Conservation (phyloP, 495 filamentous ascomycete genomes). For the Sabuloglossum arenarium region DNA sequence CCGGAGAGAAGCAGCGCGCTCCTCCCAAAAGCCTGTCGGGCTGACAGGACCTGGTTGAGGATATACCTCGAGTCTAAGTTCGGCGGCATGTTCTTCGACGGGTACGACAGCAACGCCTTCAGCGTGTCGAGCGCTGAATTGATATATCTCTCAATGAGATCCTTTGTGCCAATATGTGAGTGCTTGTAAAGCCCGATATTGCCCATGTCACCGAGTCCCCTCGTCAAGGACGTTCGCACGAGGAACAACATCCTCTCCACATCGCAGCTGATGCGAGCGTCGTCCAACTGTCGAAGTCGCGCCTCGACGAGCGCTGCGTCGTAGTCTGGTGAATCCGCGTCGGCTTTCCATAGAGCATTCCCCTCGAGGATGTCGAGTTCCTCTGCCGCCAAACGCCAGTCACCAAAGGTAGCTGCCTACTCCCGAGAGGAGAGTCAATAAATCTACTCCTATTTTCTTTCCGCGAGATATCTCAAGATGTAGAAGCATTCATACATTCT, state of each 20-base stretch:
- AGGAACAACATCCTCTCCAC: conserved; percentile 57
- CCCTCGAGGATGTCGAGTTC: conserved; percentile 66
- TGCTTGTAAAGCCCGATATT: conserved; percentile 66
- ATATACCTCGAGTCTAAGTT: conserved; percentile 42
- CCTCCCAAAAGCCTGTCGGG: conserved; percentile 72
- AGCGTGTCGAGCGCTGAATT: conserved; percentile 55
- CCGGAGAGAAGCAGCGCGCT: conserved; percentile 76
- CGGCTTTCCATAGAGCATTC: conserved; percentile 61
- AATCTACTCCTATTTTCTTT: not conserved
- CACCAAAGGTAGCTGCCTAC: conserved; percentile 16
- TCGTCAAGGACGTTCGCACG: conserved; percentile 59
- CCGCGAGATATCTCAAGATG: not conserved
- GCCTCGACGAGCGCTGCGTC: conserved; percentile 41
- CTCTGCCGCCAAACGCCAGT: conserved; percentile 32
- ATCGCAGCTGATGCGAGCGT: conserved; percentile 55
- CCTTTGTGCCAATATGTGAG: conserved; percentile 70
- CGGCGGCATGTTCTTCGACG: conserved; percentile 27
- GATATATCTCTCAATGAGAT: conserved; percentile 71
- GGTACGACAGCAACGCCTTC: conserved; percentile 30
- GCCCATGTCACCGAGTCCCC: conserved; percentile 71
- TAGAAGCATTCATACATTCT: conserved; percentile 23
- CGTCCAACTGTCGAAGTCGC: conserved; percentile 50
- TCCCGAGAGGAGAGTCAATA: not conserved
- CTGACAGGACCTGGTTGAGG: conserved; percentile 50
- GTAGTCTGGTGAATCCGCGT: conserved; percentile 47